These are phyloP conservation scores for Hanseniaspora gamundiae DNA, from an alignment of 1,139 yeast species.

Conservation along the genomic window DNA sequence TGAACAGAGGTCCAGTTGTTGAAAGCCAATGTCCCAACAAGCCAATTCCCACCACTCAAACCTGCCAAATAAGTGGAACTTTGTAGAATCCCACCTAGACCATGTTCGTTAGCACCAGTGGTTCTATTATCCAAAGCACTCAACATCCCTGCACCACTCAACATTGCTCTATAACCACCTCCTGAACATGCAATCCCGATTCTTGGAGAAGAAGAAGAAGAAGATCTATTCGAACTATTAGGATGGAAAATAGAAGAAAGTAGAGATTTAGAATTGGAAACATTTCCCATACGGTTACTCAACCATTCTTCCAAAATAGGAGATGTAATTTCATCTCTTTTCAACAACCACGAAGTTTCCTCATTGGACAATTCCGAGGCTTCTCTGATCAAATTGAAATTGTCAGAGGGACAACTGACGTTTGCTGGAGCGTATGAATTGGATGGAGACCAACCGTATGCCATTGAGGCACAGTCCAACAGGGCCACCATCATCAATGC, in stretches of 20 bases:
- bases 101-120: conserved; percentile 39
- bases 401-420: conserved; percentile 40
- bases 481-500: background rate
- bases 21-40: conserved; percentile 50
- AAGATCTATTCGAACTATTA: conserved; percentile 1
- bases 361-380: conserved; percentile 23
- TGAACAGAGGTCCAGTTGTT: conserved; percentile 64
- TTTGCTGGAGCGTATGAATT: conserved; percentile 55
- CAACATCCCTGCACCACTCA: conserved; percentile 72
- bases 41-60: conserved; percentile 30
- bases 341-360: conserved; percentile 27
- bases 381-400: conserved; percentile 27
- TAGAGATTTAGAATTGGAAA: conserved; percentile 31
- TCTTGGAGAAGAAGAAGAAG: conserved; percentile 13
- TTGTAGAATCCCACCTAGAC: conserved; percentile 70
- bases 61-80: conserved; percentile 64
- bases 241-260: conserved; percentile 29
- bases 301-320: conserved; percentile 45
- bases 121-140: conserved; percentile 71
- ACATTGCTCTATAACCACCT: conserved; percentile 88
- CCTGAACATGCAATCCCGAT: conserved; percentile 77
- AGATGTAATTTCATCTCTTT: conserved; percentile 42
- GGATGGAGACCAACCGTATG: conserved; percentile 44
- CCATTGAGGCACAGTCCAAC: background rate
- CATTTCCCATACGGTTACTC: conserved; percentile 44